phyloP scores from a whole-genome alignment of 192 early-diverging fungal species.

The Jimgerdemannia flammicorona region DNA sequence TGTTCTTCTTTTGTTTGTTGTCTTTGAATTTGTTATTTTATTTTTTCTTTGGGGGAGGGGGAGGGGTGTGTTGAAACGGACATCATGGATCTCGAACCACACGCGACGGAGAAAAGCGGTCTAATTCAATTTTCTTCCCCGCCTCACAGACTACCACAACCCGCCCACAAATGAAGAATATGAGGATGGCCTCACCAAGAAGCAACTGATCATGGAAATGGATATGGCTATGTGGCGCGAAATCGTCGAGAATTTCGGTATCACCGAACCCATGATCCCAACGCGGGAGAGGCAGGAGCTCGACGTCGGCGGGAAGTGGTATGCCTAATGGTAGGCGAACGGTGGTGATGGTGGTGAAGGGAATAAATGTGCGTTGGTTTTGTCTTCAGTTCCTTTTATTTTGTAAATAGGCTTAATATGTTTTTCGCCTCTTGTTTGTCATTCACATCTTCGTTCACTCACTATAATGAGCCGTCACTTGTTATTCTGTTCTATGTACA shows the following conservation, averaged over 20 bases:
- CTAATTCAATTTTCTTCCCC: background rate
- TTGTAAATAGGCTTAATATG: too few relatives aligned
- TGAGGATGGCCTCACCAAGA: constrained; percentile 59
- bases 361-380: too few relatives aligned
- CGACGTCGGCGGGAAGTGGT: background rate
- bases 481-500: too few relatives aligned
- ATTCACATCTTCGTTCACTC: too few relatives aligned
- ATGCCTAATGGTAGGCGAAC: background rate
- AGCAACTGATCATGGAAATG: constrained; percentile 76
- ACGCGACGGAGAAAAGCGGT: background rate
- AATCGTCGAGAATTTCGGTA: background rate
- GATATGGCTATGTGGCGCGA: constrained; percentile 67
- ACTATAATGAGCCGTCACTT: too few relatives aligned
- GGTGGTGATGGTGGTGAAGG: too few relatives aligned
- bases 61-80: background rate
- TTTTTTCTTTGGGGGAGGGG: too few relatives aligned
- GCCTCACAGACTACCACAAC: constrained; percentile 45
- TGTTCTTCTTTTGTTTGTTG: too few relatives aligned
- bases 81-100: background rate
- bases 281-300: background rate
- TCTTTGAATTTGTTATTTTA: too few relatives aligned
- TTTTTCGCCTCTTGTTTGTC: too few relatives aligned
- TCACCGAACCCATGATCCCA: background rate
- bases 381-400: too few relatives aligned
- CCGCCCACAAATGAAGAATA: constrained; percentile 69